Base-by-base conservation (phyloP, 2,329 filamentous ascomycete genomes). In the Sporothrix mexicana region DNA sequence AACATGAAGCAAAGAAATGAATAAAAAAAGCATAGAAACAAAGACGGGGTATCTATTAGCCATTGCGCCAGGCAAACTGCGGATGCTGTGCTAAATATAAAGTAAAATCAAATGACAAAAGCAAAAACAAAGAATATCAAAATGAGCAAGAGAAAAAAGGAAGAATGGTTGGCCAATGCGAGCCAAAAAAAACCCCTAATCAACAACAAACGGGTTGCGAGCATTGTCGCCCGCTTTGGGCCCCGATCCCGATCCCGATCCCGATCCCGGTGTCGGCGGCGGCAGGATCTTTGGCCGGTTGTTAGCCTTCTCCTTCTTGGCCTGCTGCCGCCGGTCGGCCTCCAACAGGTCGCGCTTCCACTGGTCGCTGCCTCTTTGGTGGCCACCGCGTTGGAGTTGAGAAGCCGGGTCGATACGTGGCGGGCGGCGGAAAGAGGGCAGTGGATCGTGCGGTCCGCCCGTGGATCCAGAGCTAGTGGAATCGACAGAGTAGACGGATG, bases 181-280 rank as follows among this genome's bases (percentile, higher is more conserved):
- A 47, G 17, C 30, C 6, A 6, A 43, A 17, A 49, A 23, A 25
- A 1, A 8, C 41, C 25, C 17, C 5, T 25, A 47, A 17, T 43
- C 17, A 67, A 76, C 69, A 12, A 76, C 68, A 25, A 74, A 59
- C 1, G 73, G 75, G 25, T 75, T 64, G 20, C 55, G 49, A 0
- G 51, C 51, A 13, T 57, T 69, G 70, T 68, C 68, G 45, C 73
- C 72, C 9, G 57, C 57, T 43, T 62, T 55, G 5, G 59, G n/a
- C 12, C 59, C 59, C 9, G 36, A 55, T 3, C 25, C 30, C 51
- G 20, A n/a, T n/a, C n/a, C n/a, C n/a, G n/a, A n/a, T n/a, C 59
- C 59, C 9, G 36, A 55, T 3, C 25, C 30, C 51, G 20, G 51
- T 9, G 51, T 51, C 41, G 67, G 57, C 23, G 72, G 62, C 23